Conservation (phyloP, 441 rosid genomes). For the Flueggea neowawraea region DNA sequence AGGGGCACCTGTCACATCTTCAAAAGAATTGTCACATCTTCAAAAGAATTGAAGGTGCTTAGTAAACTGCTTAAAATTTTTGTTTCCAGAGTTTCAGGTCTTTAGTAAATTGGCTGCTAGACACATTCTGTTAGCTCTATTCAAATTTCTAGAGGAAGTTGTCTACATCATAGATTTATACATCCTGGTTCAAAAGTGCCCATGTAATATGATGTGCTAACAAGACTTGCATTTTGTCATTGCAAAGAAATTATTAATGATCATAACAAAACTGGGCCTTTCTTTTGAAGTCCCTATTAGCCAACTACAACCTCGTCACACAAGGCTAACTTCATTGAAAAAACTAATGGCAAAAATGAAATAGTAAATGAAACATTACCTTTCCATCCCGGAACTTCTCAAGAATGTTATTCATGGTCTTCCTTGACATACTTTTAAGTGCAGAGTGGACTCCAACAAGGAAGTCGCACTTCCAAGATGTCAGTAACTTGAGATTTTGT, state of each 20-base stretch:
- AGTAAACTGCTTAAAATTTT: too few species aligned
- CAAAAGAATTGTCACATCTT: too few species aligned
- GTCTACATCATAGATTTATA: too few species aligned
- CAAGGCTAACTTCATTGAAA: background rate
- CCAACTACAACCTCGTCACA: background rate
- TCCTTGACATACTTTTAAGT: conserved; percentile 77
- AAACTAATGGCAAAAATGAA: background rate
- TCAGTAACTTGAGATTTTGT: conserved; percentile 57
- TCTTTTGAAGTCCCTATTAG: background rate
- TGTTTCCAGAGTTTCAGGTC: too few species aligned
- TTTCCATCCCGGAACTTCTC: conserved; percentile 77
- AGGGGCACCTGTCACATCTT: background rate
- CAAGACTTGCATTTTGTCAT: conserved; percentile 2
- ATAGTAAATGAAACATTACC: conserved; percentile 38
- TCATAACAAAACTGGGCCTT: background rate
- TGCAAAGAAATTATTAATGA: background rate
- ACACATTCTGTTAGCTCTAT: background rate
- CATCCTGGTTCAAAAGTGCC: conserved; percentile 2
- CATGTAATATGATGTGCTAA: conserved; percentile 2
- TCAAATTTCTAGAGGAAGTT: too few species aligned
- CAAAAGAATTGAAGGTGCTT: too few species aligned
- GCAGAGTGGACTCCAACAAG: conserved; percentile 94
- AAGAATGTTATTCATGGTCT: conserved; percentile 61
- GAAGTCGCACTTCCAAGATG: conserved; percentile 85
- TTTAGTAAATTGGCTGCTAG: background rate